Conservation (phyloP, 2,329 filamentous ascomycete species). For the Botrytis cinerea region DNA sequence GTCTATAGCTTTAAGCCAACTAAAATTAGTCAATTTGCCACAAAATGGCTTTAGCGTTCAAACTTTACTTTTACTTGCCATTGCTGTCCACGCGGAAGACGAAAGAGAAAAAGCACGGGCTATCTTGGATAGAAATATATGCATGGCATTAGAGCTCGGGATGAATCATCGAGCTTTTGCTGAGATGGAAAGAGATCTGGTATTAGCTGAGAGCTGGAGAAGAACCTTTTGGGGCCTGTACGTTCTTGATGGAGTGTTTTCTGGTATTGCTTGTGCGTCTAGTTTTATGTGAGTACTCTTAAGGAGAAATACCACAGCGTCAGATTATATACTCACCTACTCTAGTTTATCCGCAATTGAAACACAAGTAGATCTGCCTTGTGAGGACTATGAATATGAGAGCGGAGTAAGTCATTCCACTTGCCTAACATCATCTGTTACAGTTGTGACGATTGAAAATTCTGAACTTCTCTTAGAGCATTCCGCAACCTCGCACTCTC, state of each 20-base stretch:
- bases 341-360: conserved; percentile 37
- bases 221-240: conserved; percentile 48
- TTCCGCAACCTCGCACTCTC: conserved; percentile 43
- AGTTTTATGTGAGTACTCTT: conserved; percentile 33
- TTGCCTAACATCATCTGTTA: conserved; percentile 16
- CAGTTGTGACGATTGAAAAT: not conserved
- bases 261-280: conserved; percentile 30
- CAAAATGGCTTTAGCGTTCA: conserved; percentile 43
- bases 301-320: not conserved
- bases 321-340: not conserved
- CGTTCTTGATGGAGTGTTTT: conserved; percentile 37
- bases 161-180: conserved; percentile 61
- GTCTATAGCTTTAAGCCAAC: conserved; percentile 34
- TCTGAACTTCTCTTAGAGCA: conserved; percentile 37
- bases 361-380: conserved; percentile 45
- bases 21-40: conserved; percentile 38
- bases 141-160: conserved; percentile 60
- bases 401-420: conserved; percentile 42
- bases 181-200: conserved; percentile 40
- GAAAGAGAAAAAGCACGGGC: conserved; percentile 35
- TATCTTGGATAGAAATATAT: conserved; percentile 52
- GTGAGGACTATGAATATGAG: conserved; percentile 47
- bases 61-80: conserved; percentile 43
- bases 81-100: conserved; percentile 44
- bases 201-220: conserved; percentile 47